Percentiles rank a stretch among this genome's conserved stretches.
Evolutionary conservation across 352 stramenopile genomes (phyloP).

Genomic region (Phytophthora hybrid): DNA sequence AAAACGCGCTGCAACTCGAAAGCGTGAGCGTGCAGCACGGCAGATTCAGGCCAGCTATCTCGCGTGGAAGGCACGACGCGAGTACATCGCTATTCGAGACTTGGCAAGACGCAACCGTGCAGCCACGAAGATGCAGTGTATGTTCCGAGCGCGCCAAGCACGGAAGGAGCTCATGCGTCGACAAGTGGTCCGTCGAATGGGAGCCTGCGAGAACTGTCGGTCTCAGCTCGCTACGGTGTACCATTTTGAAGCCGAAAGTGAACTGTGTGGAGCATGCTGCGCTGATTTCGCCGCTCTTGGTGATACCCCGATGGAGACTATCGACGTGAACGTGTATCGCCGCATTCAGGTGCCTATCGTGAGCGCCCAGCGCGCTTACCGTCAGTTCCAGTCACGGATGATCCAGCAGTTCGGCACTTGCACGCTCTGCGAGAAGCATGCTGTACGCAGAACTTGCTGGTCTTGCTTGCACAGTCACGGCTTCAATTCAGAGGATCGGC

Average conservation of each 20-base stretch:
- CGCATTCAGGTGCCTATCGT: constrained; percentile 34
- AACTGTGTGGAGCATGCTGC: constrained; percentile 51
- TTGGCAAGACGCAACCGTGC: constrained; percentile 41
- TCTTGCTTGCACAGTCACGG: constrained; percentile 37
- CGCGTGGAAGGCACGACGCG: constrained; percentile 22
- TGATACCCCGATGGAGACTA: constrained; percentile 20
- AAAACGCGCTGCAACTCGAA: constrained; percentile 14
- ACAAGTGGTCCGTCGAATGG: constrained; percentile 41
- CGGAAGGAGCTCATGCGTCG: constrained; percentile 45
- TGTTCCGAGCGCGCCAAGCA: constrained; percentile 43
- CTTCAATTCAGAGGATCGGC: not conserved
- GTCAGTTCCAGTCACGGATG: constrained; percentile 39
- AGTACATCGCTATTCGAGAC: constrained; percentile 40
- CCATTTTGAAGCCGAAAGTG: constrained; percentile 36
- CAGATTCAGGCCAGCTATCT: constrained; percentile 40
- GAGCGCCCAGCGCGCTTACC: constrained; percentile 50
- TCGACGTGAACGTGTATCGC: constrained; percentile 47
- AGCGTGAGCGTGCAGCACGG: constrained; percentile 20
- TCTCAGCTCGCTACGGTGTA: constrained; percentile 49
- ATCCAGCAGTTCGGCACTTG: constrained; percentile 43
- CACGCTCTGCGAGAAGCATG: constrained; percentile 48
- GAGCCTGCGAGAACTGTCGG: constrained; percentile 55
- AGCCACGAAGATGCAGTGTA: constrained; percentile 55
- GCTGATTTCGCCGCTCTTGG: constrained; percentile 15
- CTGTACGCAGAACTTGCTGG: constrained; percentile 51